Evolutionary conservation across 2,329 filamentous ascomycete species (phyloP), one percentile per base, ranked within the genome.

Genomic region (Chaetomium strumarium): DNA sequence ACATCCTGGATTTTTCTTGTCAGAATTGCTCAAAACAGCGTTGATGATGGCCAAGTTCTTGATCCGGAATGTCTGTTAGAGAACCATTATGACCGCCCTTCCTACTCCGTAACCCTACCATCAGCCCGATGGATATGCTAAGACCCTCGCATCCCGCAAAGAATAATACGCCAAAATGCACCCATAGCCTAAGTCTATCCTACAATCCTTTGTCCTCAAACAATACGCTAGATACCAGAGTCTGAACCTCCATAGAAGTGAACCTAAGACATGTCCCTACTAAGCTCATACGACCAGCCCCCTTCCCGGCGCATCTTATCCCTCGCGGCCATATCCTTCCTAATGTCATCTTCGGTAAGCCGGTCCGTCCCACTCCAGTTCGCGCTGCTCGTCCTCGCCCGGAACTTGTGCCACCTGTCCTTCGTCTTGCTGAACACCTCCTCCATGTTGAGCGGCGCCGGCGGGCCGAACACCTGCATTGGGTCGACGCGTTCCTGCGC

Each of bases 391-490:
- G 92, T 96, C 51, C 93, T 81, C 47, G 88, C 85, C 16, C 95
- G 83, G 77, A 96, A 97, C 65, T 90, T 88, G 74, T 88, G 88
- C 68, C 88, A 83, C 58, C 86, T 76, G 51, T 92, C 90, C 68
- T 90, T 90, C 69, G 87, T 91, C 68, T 90, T 89, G 70, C 80
- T 86, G 71, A 99, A 99, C 31, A 96, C 90, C 66, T 97, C 91
- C 64, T 99, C 95, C 85, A 99, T 93, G 64, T 90, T 89, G 59
- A 99, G 76, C 12, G 90, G 88, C 11, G 81, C 85, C 20, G 95
- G 90, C 0, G 89, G 88, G 0, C 93, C 93, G 65, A 99, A 99
- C 49, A 99, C 88, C 36, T 80, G 75, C 63, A 88, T 82, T 0
- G 90, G 89, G 63, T 99, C 90, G 60, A 93, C 79, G 10, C 83